Percentiles rank a stretch among this genome's conserved stretches.
phyloP scores from a whole-genome alignment of 1,139 yeast species.

The Hyphopichia pseudoburtonii region DNA sequence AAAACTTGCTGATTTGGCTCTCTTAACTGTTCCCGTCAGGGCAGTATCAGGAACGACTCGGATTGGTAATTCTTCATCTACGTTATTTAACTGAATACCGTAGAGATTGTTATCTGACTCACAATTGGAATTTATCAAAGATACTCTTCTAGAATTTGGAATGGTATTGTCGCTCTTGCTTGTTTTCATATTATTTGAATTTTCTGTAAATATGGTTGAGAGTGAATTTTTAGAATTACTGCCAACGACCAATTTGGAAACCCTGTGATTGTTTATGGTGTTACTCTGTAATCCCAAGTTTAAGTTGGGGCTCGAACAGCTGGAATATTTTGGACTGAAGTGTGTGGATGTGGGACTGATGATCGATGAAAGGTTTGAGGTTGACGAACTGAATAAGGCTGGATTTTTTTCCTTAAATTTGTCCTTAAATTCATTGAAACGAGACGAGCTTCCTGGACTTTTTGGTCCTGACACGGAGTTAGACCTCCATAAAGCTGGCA shows the following conservation, averaged over 20 bases:
- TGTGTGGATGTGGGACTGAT: not conserved
- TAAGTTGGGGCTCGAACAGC: not conserved
- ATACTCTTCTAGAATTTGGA: constrained; percentile 9
- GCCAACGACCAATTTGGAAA: not conserved
- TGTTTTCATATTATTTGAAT: constrained; percentile 4
- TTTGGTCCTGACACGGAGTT: constrained; percentile 2
- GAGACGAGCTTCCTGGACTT: constrained; percentile 3
- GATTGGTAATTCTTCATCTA: not conserved
- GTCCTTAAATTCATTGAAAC: constrained; percentile 4
- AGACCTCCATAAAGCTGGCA: constrained; percentile 8
- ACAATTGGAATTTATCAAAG: constrained; percentile 10
- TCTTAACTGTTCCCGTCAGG: constrained; percentile 10
- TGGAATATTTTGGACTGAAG: not conserved
- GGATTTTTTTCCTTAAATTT: constrained; percentile 3
- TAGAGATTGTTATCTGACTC: constrained; percentile 4
- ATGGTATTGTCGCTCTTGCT: not conserved
- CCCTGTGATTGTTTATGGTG: not conserved
- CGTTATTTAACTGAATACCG: not conserved
- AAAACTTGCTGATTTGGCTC: constrained; percentile 29
- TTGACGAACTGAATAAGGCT: constrained; percentile 1
- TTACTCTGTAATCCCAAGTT: not conserved
- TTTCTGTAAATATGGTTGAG: constrained; percentile 8
- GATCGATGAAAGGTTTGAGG: constrained; percentile 2
- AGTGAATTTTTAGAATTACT: constrained; percentile 8
- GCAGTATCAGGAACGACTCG: not conserved